Percentiles rank a stretch among this genome's conserved stretches.
Conservation (phyloP, 2,329 filamentous ascomycete genomes). For the Hypomyces perniciosus region DNA sequence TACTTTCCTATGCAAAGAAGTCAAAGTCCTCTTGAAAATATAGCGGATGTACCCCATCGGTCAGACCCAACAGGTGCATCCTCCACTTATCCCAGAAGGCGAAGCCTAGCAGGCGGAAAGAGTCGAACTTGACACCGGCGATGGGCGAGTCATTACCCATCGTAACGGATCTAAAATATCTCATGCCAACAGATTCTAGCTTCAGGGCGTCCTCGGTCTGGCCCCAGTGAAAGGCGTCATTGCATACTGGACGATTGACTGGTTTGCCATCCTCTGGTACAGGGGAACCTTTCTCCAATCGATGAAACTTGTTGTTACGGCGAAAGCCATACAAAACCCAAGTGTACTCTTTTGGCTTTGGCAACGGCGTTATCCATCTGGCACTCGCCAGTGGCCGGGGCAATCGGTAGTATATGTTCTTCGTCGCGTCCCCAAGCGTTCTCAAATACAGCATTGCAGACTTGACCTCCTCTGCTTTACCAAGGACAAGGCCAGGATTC, state of each 20-base stretch:
- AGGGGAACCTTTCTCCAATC: no score
- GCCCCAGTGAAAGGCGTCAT: not conserved
- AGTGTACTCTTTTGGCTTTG: not conserved
- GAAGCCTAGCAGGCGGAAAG: slow-evolving; percentile 16
- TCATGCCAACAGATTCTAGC: not conserved
- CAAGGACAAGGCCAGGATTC: not conserved
- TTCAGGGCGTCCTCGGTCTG: not conserved
- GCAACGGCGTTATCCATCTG: not conserved
- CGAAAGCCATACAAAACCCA: not conserved
- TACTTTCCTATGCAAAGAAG: slow-evolving; percentile 6
- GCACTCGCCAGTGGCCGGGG: not conserved
- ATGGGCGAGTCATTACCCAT: not conserved
- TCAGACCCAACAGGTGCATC: slow-evolving; percentile 14
- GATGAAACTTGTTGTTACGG: not conserved
- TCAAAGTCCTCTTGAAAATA: no score
- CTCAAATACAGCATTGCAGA: not conserved
- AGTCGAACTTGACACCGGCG: slow-evolving; percentile 7
- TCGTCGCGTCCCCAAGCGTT: not conserved
- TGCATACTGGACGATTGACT: not conserved
- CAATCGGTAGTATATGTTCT: not conserved
- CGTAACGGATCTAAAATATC: not conserved
- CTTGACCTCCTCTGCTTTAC: not conserved
- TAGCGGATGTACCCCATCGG: not conserved
- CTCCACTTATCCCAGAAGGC: slow-evolving; percentile 17
- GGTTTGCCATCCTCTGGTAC: not conserved